Conservation (phyloP, 257 asterid species). For the Echites panduratus region DNA sequence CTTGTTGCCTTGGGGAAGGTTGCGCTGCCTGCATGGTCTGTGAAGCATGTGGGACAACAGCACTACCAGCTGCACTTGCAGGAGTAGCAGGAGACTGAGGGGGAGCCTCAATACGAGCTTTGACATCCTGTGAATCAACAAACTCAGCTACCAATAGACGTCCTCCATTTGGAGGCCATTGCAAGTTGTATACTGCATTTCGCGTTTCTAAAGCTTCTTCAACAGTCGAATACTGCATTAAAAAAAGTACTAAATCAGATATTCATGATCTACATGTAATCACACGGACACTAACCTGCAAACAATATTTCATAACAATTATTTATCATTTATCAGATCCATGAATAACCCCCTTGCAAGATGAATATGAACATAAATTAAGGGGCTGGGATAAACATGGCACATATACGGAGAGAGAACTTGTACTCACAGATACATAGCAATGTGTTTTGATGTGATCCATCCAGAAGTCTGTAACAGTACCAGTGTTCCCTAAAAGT, state of each 20-base stretch:
- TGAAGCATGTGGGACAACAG: conserved; percentile 18
- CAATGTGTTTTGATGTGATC: conserved; percentile 90
- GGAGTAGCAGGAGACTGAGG: conserved; percentile 43
- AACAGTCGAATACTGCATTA: conserved; percentile 71
- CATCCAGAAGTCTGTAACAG: conserved; percentile 78
- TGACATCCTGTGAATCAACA: conserved; percentile 76
- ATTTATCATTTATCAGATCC: not conserved
- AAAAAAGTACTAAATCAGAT: conserved; percentile 9
- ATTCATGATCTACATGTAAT: not conserved
- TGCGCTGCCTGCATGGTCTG: conserved; percentile 34
- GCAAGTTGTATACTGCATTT: conserved; percentile 80
- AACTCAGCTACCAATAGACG: conserved; percentile 65
- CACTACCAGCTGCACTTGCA: conserved; percentile 24
- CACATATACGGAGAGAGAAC: conserved; percentile 4
- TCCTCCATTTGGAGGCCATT: conserved; percentile 90
- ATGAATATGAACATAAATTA: not conserved
- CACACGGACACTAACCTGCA: not conserved
- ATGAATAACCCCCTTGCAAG: not conserved
- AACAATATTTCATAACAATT: not conserved
- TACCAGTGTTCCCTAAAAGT: conserved; percentile 71
- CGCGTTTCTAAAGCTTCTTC: conserved; percentile 84
- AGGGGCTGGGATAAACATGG: not conserved
- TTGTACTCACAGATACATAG: conserved; percentile 63
- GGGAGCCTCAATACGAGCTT: conserved; percentile 55
- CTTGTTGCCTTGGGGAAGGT: conserved; percentile 50